These are phyloP conservation scores for Colletotrichum somersetense DNA, from an alignment of 2,329 filamentous ascomycete genomes.

Conservation along the genomic window DNA sequence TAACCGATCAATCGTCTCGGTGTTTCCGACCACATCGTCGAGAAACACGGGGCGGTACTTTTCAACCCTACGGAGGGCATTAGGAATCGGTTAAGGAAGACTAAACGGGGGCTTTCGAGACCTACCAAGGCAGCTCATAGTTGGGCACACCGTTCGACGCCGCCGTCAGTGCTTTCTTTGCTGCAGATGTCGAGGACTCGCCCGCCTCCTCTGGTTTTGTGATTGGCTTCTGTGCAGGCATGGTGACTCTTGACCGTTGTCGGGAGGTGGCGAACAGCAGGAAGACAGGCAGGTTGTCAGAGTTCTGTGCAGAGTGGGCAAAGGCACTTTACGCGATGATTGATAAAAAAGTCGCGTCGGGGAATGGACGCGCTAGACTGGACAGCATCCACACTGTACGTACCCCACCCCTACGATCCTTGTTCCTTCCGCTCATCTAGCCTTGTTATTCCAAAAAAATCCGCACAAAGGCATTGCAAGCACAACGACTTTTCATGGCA, in stretches of 20 bases:
- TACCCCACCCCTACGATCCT: not conserved
- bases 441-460: not conserved
- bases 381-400: not conserved
- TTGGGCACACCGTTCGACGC: constrained; percentile 64
- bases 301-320: constrained; percentile 15
- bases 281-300: not conserved
- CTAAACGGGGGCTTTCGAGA: not conserved
- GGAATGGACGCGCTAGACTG: constrained; percentile 19
- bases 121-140: constrained; percentile 85
- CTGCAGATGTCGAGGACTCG: constrained; percentile 71
- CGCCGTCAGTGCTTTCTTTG: constrained; percentile 67
- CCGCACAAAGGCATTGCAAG: not conserved
- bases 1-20: constrained; percentile 94
- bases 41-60: constrained; percentile 97
- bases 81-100: constrained; percentile 24
- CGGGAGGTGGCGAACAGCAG: constrained; percentile 6
- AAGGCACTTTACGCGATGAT: constrained; percentile 42
- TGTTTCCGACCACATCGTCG: constrained; percentile 97
- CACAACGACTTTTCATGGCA: not conserved
- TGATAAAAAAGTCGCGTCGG: constrained; percentile 40
- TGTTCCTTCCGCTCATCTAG: not conserved
- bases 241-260: constrained; percentile 8
- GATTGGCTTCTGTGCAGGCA: constrained; percentile 58
- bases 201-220: constrained; percentile 65
- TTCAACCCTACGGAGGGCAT: constrained; percentile 80